These are phyloP conservation scores for Diaporthe capsici DNA, from an alignment of 2,329 filamentous ascomycete species.

Conservation along the genomic window DNA sequence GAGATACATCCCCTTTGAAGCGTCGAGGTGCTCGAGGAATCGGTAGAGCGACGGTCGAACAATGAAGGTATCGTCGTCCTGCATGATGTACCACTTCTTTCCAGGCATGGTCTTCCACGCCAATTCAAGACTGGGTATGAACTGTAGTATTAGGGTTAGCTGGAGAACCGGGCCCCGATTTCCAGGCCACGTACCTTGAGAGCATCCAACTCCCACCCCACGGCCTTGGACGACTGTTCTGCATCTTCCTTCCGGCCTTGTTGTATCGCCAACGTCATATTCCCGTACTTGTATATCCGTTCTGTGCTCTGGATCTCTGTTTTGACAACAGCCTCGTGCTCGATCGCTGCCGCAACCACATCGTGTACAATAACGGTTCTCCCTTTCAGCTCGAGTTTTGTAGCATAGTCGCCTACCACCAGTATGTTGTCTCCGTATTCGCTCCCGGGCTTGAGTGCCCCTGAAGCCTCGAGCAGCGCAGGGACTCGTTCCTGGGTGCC, in stretches of 20 bases:
- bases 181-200: conserved; percentile 57
- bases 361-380: conserved; percentile 55
- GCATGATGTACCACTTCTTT: conserved; percentile 72
- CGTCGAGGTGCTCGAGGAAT: conserved; percentile 65
- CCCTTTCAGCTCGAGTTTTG: conserved; percentile 46
- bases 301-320: conserved; percentile 50
- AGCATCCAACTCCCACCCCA: conserved; percentile 65
- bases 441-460: conserved; percentile 49
- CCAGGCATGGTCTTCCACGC: conserved; percentile 63
- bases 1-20: conserved; percentile 62
- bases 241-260: conserved; percentile 56
- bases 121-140: conserved; percentile 68
- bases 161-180: neutral
- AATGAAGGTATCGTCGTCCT: conserved; percentile 71
- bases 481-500: conserved; percentile 65
- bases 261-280: conserved; percentile 55
- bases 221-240: conserved; percentile 52
- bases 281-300: conserved; percentile 58
- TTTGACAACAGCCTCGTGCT: conserved; percentile 46
- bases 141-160: conserved; percentile 53
- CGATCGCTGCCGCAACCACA: conserved; percentile 52
- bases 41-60: conserved; percentile 63
- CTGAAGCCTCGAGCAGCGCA: conserved; percentile 62
- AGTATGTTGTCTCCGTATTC: conserved; percentile 57
- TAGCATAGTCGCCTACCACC: conserved; percentile 66